Evolutionary conservation across 352 stramenopile species (phyloP).

Genomic region (Globisporangium parvum): DNA sequence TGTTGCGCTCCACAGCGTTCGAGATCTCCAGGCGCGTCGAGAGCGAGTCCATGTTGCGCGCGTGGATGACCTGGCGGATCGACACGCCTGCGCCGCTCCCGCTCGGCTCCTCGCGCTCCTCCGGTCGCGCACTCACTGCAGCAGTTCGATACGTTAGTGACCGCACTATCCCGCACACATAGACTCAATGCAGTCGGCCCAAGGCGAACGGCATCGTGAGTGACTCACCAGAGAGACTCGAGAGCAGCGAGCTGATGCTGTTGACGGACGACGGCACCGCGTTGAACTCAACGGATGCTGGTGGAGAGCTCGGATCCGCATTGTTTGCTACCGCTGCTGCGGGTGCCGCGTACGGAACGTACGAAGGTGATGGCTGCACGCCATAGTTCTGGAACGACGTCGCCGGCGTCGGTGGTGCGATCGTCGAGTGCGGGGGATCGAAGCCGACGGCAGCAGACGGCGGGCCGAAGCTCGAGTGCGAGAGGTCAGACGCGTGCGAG

Average conservation of each 20-base stretch:
- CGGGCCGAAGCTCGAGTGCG: slow-evolving; percentile 17
- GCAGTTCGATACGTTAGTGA: neutral
- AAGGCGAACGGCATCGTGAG: no score
- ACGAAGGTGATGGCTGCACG: slow-evolving; percentile 20
- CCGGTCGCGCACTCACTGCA: slow-evolving; percentile 27
- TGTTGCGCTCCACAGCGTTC: slow-evolving; percentile 59
- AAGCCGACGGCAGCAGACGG: slow-evolving; percentile 24
- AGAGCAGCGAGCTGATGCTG: slow-evolving; percentile 56
- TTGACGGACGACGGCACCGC: slow-evolving; percentile 24
- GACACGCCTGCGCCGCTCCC: slow-evolving; percentile 50
- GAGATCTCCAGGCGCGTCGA: slow-evolving; percentile 70
- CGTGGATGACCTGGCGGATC: slow-evolving; percentile 42
- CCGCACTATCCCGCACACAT: no score
- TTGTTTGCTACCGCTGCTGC: neutral
- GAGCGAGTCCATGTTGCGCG: slow-evolving; percentile 74
- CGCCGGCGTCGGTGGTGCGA: slow-evolving; percentile 14
- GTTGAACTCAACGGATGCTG: slow-evolving; percentile 43
- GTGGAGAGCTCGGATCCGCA: slow-evolving; percentile 22
- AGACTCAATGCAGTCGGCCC: neutral
- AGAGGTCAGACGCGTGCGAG: slow-evolving; percentile 6
- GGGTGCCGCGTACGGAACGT: slow-evolving; percentile 11
- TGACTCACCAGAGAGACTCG: slow-evolving; percentile 44
- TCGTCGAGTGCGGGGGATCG: slow-evolving; percentile 17
- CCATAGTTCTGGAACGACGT: slow-evolving; percentile 12
- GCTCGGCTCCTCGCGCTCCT: slow-evolving; percentile 53